phyloP scores from a whole-genome alignment of 139 green algal species.

The Gonium pectorale region DNA sequence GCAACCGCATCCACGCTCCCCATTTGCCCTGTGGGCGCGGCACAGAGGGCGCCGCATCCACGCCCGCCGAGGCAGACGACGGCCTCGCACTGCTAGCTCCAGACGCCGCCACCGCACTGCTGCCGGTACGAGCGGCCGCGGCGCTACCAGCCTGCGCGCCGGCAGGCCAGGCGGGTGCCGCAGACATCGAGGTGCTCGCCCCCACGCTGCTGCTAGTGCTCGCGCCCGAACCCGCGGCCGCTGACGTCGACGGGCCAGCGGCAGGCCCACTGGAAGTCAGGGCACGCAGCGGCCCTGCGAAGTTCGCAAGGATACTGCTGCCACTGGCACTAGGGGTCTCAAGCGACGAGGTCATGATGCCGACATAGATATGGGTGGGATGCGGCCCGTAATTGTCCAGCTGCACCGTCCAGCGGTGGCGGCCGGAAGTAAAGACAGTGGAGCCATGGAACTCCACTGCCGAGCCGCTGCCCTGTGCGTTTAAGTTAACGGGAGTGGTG shows the following conservation, averaged over 20 bases:
- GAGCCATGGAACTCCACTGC: constrained; percentile 63
- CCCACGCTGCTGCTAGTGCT: neutral
- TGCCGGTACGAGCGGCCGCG: too few relatives aligned
- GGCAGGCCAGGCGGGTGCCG: neutral
- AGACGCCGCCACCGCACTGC: too few relatives aligned
- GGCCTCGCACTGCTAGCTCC: too few relatives aligned
- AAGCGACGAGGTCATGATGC: constrained; percentile 50
- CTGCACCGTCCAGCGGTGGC: constrained; percentile 74
- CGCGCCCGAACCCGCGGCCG: neutral
- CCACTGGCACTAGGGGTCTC: constrained; percentile 5
- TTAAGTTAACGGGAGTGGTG: constrained; percentile 36
- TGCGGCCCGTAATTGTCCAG: constrained; percentile 67
- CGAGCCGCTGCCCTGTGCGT: constrained; percentile 19
- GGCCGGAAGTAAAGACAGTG: constrained; percentile 55
- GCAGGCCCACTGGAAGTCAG: neutral
- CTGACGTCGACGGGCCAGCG: neutral
- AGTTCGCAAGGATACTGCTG: constrained; percentile 60
- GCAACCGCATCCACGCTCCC: constrained; percentile 65
- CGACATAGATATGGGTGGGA: constrained; percentile 68
- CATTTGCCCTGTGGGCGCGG: constrained; percentile 48
- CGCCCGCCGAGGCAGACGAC: constrained; percentile 12
- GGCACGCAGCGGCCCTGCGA: constrained; percentile 45
- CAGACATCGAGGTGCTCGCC: neutral
- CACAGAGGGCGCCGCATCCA: neutral
- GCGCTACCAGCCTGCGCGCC: too few relatives aligned